phyloP scores from a whole-genome alignment of 805 yeast genomes.

The Schwanniomyces polymorphus region DNA sequence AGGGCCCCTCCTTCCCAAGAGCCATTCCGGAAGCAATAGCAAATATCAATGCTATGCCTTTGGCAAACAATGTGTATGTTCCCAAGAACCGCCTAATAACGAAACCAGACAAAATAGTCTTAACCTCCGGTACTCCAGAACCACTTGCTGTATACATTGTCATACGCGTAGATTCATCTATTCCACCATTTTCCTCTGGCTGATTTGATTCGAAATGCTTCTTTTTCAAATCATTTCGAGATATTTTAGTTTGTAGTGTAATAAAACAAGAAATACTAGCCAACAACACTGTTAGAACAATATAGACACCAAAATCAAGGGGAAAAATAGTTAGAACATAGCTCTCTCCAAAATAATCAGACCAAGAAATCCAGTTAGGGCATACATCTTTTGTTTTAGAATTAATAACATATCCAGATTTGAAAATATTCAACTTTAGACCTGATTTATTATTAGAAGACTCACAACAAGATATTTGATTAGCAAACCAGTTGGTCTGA shows the following conservation, averaged over 20 bases:
- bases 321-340: slow-evolving; percentile 7
- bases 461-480: slow-evolving; percentile 44
- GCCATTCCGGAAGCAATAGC: slow-evolving; percentile 59
- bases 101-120: slow-evolving; percentile 59
- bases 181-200: not conserved
- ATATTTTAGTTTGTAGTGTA: slow-evolving; percentile 47
- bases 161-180: slow-evolving; percentile 11
- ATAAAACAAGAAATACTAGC: slow-evolving; percentile 46
- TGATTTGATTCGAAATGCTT: not conserved
- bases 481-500: slow-evolving; percentile 40
- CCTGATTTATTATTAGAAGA: not conserved
- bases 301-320: slow-evolving; percentile 37
- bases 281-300: slow-evolving; percentile 35
- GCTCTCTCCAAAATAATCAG: slow-evolving; percentile 21
- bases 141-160: slow-evolving; percentile 54
- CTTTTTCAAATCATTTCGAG: slow-evolving; percentile 11
- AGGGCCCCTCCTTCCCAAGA: slow-evolving; percentile 64
- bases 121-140: slow-evolving; percentile 63
- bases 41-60: slow-evolving; percentile 47
- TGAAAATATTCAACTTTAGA: slow-evolving; percentile 16
- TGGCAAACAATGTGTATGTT: slow-evolving; percentile 48
- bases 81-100: slow-evolving; percentile 55
- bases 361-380: slow-evolving; percentile 48
- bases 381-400: slow-evolving; percentile 19
- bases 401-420: slow-evolving; percentile 15